phyloP scores from a whole-genome alignment of 2,329 filamentous ascomycete genomes.

The Colletotrichum sp. region DNA sequence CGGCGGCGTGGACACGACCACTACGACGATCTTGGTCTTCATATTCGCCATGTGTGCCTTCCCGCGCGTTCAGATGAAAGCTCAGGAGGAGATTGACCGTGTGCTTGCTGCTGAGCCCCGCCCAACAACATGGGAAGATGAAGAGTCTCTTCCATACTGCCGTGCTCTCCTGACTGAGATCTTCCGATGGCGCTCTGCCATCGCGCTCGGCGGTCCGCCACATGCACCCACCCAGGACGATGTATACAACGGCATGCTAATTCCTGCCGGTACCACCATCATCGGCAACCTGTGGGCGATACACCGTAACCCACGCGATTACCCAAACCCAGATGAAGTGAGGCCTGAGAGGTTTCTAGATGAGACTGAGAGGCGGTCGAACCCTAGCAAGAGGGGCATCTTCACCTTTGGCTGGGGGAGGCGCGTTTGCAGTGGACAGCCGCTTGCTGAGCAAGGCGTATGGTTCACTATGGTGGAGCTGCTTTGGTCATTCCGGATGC shows the following conservation, averaged over 20 bases:
- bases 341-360: neutral
- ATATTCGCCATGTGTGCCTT: neutral
- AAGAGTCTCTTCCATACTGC: neutral
- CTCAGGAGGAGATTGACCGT: neutral
- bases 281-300: neutral
- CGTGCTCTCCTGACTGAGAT: neutral
- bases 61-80: neutral
- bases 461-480: neutral
- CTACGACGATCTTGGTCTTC: neutral
- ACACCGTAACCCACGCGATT: neutral
- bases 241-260: neutral
- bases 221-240: neutral
- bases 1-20: neutral
- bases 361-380: neutral
- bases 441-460: neutral
- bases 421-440: neutral
- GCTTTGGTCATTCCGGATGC: neutral
- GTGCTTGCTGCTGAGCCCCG: neutral
- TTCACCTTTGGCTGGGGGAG: neutral
- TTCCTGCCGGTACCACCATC: neutral
- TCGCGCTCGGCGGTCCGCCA: neutral
- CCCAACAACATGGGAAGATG: neutral
- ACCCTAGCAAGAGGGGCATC: neutral
- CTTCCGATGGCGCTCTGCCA: neutral
- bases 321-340: neutral